These are phyloP conservation scores for Fraxinus dipetala DNA, from an alignment of 305 asterid species.

Conservation along the genomic window DNA sequence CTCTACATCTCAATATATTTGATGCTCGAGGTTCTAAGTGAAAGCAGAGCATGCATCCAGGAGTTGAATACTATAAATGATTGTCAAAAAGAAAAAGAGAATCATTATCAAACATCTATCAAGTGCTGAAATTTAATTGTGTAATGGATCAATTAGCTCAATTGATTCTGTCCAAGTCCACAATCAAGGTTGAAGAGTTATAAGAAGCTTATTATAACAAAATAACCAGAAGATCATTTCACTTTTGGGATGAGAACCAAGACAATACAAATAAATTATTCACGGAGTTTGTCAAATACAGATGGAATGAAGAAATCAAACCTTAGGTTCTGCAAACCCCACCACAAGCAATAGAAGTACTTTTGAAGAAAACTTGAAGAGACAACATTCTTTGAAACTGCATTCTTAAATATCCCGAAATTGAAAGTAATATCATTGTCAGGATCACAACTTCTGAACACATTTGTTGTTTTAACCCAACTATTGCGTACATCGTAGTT, in stretches of 20 bases:
- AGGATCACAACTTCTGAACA: constrained; percentile 70
- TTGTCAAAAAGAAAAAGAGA: neutral
- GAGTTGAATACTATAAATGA: neutral
- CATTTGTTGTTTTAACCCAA: constrained; percentile 63
- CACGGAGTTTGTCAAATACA: neutral
- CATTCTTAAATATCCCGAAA: constrained; percentile 74
- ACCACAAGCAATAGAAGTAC: constrained; percentile 94
- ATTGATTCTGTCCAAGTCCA: neutral
- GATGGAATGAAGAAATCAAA: constrained; percentile 26
- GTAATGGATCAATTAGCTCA: neutral
- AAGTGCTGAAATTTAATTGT: neutral
- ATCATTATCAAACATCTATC: neutral
- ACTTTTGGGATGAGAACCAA: neutral
- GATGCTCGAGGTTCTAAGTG: neutral
- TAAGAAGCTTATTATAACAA: neutral
- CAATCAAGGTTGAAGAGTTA: neutral
- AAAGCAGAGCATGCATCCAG: neutral
- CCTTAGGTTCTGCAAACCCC: constrained; percentile 97
- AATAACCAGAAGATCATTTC: neutral
- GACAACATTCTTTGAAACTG: constrained; percentile 71
- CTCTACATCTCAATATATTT: neutral
- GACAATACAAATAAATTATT: neutral
- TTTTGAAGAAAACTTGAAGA: constrained; percentile 66
- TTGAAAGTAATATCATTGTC: constrained; percentile 49
- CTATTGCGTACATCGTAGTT: constrained; percentile 26